phyloP scores from a whole-genome alignment of 1,284 basidiomycete genomes.

The Microstroma glucosiphilum region DNA sequence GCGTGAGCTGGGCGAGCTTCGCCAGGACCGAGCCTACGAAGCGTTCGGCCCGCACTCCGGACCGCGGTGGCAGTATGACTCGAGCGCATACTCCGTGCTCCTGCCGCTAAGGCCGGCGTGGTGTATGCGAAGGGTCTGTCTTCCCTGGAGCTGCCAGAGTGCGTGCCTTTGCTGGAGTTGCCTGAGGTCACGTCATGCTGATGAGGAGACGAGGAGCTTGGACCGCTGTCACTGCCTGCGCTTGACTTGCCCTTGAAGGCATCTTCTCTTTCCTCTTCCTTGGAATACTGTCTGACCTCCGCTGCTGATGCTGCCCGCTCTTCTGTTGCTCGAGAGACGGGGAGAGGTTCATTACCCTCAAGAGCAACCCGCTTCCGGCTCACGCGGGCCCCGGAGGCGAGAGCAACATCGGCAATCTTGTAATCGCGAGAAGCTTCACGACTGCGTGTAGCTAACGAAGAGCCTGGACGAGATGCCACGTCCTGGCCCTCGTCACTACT shows the following conservation, averaged over 20 bases:
- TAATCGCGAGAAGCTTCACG: background rate
- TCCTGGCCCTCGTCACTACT: background rate
- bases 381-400: background rate
- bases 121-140: background rate
- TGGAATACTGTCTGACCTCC: background rate
- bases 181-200: background rate
- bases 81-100: constrained; percentile 1
- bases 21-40: background rate
- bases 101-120: background rate
- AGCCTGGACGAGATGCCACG: background rate
- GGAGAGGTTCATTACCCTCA: background rate
- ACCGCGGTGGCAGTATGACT: background rate
- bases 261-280: background rate
- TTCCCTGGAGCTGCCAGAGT: background rate
- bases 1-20: constrained; percentile 3
- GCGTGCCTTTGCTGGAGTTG: too few species aligned
- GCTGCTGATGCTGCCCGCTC: background rate
- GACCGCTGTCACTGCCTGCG: background rate
- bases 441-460: background rate
- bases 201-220: background rate
- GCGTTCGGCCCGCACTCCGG: background rate
- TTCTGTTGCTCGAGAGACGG: background rate
- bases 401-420: background rate
- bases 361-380: background rate
- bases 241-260: constrained; percentile 2